These are phyloP conservation scores for Boehmeria nivea DNA, from an alignment of 306 rosid species.

Conservation along the genomic window DNA sequence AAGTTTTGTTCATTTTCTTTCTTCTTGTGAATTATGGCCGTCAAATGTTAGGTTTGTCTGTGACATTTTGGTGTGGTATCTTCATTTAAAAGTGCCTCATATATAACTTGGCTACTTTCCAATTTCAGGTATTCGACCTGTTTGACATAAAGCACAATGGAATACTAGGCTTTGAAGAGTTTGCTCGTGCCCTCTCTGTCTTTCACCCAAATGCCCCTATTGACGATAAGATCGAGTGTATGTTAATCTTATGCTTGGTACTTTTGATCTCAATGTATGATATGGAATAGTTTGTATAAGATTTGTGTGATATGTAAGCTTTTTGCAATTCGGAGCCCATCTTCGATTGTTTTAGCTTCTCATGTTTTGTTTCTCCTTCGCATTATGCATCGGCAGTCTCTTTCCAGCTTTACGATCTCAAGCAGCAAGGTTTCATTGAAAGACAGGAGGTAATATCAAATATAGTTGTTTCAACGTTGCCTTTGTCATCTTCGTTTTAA, in stretches of 20 bases:
- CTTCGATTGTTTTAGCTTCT: no score
- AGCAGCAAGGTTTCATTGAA: slow-evolving; percentile 97
- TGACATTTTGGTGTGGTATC: background rate
- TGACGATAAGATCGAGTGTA: slow-evolving; percentile 94
- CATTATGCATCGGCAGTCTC: slow-evolving; percentile 61
- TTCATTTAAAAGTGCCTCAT: slow-evolving; percentile 17
- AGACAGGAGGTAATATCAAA: slow-evolving; percentile 93
- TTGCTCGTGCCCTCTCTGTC: slow-evolving; percentile 92
- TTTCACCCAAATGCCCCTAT: slow-evolving; percentile 97
- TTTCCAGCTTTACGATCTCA: slow-evolving; percentile 94
- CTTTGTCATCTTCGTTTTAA: no score
- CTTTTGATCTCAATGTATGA: background rate
- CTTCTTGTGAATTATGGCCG: no score
- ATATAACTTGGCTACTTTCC: slow-evolving; percentile 11
- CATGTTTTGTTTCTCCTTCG: background rate
- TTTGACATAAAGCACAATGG: slow-evolving; percentile 98
- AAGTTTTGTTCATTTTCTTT: background rate
- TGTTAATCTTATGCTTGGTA: slow-evolving; percentile 7
- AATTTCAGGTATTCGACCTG: slow-evolving; percentile 77
- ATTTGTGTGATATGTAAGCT: no score
- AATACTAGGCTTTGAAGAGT: slow-evolving; percentile 94
- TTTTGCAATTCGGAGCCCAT: no score
- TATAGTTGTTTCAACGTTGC: background rate
- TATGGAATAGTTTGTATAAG: no score
- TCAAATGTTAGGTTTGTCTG: slow-evolving; percentile 9